Percentiles rank a stretch among this genome's conserved stretches.
Evolutionary conservation across 495 filamentous ascomycete species (phyloP).

Genomic region (Lasiosphaeria ovina): DNA sequence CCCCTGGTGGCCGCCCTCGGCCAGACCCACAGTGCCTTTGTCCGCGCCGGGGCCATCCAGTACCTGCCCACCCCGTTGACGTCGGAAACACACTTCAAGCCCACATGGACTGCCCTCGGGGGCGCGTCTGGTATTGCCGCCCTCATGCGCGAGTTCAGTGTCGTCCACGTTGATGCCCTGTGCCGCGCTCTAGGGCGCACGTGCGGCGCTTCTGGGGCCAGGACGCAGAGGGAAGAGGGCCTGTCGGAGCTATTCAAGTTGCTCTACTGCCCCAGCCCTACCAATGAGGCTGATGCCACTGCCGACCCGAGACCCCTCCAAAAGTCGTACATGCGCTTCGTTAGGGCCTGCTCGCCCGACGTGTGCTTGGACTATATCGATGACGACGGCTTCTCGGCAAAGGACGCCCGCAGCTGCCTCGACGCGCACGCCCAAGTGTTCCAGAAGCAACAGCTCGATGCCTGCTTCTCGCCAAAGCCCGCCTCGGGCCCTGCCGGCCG

Average conservation of each 20-base stretch:
- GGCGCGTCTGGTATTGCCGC: constrained; percentile 16
- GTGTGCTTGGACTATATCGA: constrained; percentile 9
- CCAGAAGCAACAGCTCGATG: neutral
- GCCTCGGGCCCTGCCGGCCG: too few relatives aligned
- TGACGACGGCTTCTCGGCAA: neutral
- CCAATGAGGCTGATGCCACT: neutral
- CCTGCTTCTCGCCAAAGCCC: neutral
- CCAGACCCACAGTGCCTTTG: constrained; percentile 17
- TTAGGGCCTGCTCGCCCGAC: constrained; percentile 18
- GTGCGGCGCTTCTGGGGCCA: neutral
- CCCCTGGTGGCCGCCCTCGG: constrained; percentile 15
- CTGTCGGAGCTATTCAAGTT: constrained; percentile 17
- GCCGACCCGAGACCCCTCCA: constrained; percentile 20
- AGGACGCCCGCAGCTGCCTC: neutral
- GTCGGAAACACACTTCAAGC: constrained; percentile 5
- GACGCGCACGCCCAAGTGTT: neutral
- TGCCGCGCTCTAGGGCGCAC: constrained; percentile 21
- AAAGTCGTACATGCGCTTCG: constrained; percentile 18
- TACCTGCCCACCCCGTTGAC: constrained; percentile 9
- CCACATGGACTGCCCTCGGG: constrained; percentile 22
- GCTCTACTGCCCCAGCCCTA: constrained; percentile 8
- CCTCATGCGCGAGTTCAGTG: constrained; percentile 25
- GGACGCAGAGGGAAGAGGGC: constrained; percentile 7
- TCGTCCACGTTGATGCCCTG: constrained; percentile 20
- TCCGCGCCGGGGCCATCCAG: constrained; percentile 18